A percentile compares a stretch with the other conserved stretches of the same genome.
Conservation (phyloP, 148 eudicot species). For the Arbutus unedo region DNA sequence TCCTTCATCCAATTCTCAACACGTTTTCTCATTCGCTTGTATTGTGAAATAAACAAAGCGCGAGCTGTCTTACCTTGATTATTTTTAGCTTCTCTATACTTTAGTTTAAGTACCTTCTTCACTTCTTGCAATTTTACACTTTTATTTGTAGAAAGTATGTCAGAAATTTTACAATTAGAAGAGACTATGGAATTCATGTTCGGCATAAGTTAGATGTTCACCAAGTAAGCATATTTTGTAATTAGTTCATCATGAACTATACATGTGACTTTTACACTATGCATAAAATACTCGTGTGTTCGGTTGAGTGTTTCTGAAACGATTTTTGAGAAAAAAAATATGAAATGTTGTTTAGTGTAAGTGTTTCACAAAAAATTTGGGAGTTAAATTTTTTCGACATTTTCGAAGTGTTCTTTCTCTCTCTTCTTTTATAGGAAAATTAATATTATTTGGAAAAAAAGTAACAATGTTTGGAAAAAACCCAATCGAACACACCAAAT, state of each 20-base stretch:
- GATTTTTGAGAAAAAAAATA: no score
- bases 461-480: no score
- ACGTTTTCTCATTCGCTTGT: background rate
- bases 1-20: conserved; percentile 15
- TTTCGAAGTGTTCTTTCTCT: no score
- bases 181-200: background rate
- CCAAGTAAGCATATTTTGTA: background rate
- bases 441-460: no score
- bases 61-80: background rate
- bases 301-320: no score
- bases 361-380: no score
- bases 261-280: background rate
- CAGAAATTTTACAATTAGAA: background rate
- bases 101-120: background rate
- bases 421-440: no score
- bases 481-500: no score
- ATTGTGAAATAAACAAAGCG: background rate
- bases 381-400: no score
- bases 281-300: background rate
- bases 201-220: background rate
- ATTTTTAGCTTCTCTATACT: background rate
- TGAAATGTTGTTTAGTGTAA: no score
- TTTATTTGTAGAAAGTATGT: background rate
- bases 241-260: background rate
- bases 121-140: background rate